phyloP scores from a whole-genome alignment of 768 basidiomycete genomes.

The Termitomyces sp. region DNA sequence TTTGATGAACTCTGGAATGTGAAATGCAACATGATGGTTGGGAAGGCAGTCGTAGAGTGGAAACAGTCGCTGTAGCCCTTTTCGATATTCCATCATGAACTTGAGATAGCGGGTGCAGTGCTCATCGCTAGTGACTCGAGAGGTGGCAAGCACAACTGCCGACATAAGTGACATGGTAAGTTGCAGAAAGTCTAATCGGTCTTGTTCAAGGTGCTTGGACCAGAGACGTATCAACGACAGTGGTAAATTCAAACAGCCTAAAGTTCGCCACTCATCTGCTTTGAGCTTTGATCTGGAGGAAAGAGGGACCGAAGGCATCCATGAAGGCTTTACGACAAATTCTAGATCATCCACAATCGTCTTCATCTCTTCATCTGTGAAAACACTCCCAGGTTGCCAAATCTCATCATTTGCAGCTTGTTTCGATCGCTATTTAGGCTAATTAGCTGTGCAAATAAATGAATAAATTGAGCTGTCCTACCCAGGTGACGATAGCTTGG shows the following conservation, averaged over 20 bases:
- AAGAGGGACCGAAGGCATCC: neutral
- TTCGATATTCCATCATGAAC: too few species aligned
- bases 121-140: neutral
- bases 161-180: neutral
- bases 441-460: neutral
- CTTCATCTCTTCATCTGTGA: too few species aligned
- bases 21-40: too few species aligned
- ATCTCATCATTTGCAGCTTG: neutral
- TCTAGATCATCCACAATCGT: neutral
- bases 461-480: too few species aligned
- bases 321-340: neutral
- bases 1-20: too few species aligned
- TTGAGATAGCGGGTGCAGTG: too few species aligned
- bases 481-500: neutral
- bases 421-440: neutral
- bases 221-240: neutral
- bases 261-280: neutral
- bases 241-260: neutral
- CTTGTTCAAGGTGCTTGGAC: neutral
- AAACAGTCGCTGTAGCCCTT: too few species aligned
- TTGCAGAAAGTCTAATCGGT: neutral
- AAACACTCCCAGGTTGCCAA: too few species aligned
- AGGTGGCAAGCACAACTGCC: neutral
- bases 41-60: too few species aligned
- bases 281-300: neutral